Conservation (phyloP, 208 protist species). For the Leishmania gerbilli region DNA sequence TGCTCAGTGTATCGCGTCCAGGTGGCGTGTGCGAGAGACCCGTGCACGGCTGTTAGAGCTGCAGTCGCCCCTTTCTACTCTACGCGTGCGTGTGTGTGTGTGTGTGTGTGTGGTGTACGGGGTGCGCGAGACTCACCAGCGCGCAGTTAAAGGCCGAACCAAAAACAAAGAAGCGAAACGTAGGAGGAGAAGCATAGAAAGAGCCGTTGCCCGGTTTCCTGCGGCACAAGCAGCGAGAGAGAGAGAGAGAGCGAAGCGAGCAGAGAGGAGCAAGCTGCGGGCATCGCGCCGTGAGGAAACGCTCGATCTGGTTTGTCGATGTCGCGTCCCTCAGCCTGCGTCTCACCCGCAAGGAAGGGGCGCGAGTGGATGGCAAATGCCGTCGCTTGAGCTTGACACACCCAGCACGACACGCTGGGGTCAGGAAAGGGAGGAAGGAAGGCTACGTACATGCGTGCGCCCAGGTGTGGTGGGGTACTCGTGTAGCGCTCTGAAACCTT, state of each 20-base stretch:
- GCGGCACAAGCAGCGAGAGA: background rate
- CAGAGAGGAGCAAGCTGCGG: background rate
- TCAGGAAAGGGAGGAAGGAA: background rate
- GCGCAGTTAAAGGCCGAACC: background rate
- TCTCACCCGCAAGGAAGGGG: too few relatives aligned
- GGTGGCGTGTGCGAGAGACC: too few relatives aligned
- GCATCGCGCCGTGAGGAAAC: background rate
- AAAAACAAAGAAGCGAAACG: background rate
- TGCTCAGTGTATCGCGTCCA: background rate
- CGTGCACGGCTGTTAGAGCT: background rate
- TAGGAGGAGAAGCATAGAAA: background rate
- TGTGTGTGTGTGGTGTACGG: background rate
- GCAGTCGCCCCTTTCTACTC: background rate
- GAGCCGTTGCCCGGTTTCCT: too few relatives aligned
- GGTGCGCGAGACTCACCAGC: background rate
- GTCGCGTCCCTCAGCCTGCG: too few relatives aligned
- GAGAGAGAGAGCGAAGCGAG: background rate
- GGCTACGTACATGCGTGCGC: background rate
- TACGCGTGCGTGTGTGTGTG: background rate
- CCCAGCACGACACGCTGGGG: background rate
- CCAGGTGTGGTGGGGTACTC: background rate
- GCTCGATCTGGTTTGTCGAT: background rate
- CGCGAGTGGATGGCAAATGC: too few relatives aligned
- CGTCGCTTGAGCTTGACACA: background rate
- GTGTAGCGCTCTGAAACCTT: background rate